Evolutionary conservation across 495 filamentous ascomycete genomes (phyloP), one percentile per base, ranked within the genome.

Genomic region (Apodospora peruviana): DNA sequence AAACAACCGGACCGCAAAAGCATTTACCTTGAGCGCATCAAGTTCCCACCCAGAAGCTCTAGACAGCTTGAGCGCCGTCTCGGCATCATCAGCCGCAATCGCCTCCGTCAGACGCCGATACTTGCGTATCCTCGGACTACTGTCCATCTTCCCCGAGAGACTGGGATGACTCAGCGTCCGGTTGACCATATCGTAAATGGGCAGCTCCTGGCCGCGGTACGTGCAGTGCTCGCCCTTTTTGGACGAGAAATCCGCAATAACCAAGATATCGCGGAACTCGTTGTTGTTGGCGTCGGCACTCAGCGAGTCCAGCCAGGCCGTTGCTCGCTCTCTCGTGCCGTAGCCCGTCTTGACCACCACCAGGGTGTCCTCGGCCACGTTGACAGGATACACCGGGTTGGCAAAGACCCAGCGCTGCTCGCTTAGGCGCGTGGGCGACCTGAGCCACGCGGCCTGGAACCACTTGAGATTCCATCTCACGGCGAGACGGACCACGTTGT

Each of bases 271-370:
- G n/a, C n/a, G n/a, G 17, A 65, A 56, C 38, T 72, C 63, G 24
- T 50, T 53, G 16, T 65, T 57, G n/a, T 53, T 34, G 12, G 43
- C 44, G 40, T 52, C 48, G 18, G 56, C 42, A 22, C 57, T 55
- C 34, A 74, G 40, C 3, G 70, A 62, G 23, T 68, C 57, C n/a
- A 76, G 47, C 43, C 61, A 59, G n/a, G 59, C 59, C 5, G 55
- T 43, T 17, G 74, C 55, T 12, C 72, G 55, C 8, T 61, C 40
- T 34, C 52, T 57, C 12, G 71, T 74, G 21, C 70, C 68, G 45
- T 65, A 76, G 22, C 72, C 73, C 3, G 73, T 74, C 52, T 76
- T 76, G 17, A 76, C 43, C 36, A 75, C 61, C 36, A 73, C 58
- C 20, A 62, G 62, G 4, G 69, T 53, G 32, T 76, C 72, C 34